Conservation (phyloP, 352 stramenopile genomes). For the Pythium coloratum region DNA sequence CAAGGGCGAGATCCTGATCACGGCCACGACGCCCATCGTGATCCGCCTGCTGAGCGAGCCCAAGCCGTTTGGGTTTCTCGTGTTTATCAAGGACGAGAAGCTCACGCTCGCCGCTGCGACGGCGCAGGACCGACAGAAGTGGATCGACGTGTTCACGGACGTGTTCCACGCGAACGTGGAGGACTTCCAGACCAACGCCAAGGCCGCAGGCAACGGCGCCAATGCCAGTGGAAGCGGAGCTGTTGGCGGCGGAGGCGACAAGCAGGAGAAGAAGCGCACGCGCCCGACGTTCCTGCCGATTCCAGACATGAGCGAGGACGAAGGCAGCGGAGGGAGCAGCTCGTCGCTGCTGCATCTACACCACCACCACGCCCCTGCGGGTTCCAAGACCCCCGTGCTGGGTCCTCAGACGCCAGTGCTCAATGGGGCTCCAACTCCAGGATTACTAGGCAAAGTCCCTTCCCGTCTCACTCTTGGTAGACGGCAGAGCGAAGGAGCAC, state of each 20-base stretch:
- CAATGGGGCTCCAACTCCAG: neutral
- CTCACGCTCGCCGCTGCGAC: constrained; percentile 71
- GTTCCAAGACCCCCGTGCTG: constrained; percentile 15
- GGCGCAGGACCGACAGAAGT: constrained; percentile 68
- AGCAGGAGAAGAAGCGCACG: constrained; percentile 58
- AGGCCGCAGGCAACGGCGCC: neutral
- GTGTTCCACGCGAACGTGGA: constrained; percentile 78
- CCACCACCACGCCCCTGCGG: constrained; percentile 4
- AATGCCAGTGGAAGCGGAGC: constrained; percentile 8
- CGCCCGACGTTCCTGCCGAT: constrained; percentile 72
- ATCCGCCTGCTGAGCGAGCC: constrained; percentile 70
- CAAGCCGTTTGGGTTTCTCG: constrained; percentile 69
- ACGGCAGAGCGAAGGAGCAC: neutral
- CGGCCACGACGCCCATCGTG: constrained; percentile 64
- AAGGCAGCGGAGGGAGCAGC: constrained; percentile 8
- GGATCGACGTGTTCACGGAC: constrained; percentile 80
- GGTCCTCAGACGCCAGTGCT: neutral
- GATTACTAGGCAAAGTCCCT: neutral
- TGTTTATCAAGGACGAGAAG: constrained; percentile 84
- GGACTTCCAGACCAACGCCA: constrained; percentile 32
- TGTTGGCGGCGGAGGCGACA: constrained; percentile 27
- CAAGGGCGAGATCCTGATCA: constrained; percentile 71
- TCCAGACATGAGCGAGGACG: constrained; percentile 42
- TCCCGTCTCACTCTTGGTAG: neutral
- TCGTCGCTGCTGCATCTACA: constrained; percentile 2